Base-by-base conservation (phyloP, 2,329 filamentous ascomycete genomes). In the Diaporthe amygdali region DNA sequence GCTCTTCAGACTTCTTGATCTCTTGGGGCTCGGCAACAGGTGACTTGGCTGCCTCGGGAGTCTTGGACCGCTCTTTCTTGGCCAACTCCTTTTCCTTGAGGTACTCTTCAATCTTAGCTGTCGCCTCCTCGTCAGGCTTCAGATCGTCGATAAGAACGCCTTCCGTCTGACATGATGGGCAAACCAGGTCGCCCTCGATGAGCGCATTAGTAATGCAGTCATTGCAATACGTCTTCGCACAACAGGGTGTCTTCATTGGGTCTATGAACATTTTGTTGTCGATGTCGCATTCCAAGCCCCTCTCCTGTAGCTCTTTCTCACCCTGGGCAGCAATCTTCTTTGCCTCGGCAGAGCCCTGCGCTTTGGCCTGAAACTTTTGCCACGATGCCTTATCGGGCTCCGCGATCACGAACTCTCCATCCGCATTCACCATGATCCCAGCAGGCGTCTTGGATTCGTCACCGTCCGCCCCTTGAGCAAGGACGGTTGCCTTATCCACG, bases 141-240 rank as follows among this genome's bases (percentile, higher is more conserved):
- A 99, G 89, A 83, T 97, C 93, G 88, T 98, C 96, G 84, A 98
- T 93, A 78, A 98, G 87, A 75, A 98, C 94, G 79, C 94, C 94
- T 81, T 97, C 95, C 74, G 92, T 93, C 83, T 94, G 91, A 87
- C 96, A 99, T 76, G 92, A 92, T 75, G 96, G 96, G 83, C 96
- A 99, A 83, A 95, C 88, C 84, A 99, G 95, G 88, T 99, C 96
- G 89, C 93, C 96, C 87, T 98, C 95, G 84, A 98, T 96, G 84
- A 99, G 92, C 84, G 95, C 94, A 90, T 97, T 97, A 82, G 96
- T 97, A 85, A 99, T 98, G 92, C 96, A 99, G 82, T 98, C 95
- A 90, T 96, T 96, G 89, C 96, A 99, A 88, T 97, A 99, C 81
- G 95, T 98, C 89, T 93, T 97, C 85, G 93, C 90, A 88, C 96